Conservation (phyloP, 805 yeast species). For the Wickerhamiella brachini region DNA sequence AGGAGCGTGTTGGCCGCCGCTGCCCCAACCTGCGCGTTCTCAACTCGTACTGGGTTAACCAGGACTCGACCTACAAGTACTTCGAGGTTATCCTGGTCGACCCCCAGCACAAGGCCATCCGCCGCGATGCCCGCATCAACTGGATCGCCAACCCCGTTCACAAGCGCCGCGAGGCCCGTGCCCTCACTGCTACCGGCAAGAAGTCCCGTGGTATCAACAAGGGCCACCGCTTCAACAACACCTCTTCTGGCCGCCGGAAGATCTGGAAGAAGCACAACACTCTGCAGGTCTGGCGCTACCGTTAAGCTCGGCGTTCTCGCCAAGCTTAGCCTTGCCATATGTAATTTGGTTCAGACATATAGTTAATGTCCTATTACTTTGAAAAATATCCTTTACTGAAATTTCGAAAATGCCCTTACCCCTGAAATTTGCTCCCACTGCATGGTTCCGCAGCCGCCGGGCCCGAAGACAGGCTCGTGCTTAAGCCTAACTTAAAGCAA, state of each 20-base stretch:
- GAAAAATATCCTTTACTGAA: background rate
- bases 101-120: constrained; percentile 96
- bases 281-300: constrained; percentile 98
- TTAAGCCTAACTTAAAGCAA: too few relatives aligned
- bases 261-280: constrained; percentile 99
- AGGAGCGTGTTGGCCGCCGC: constrained; percentile 98
- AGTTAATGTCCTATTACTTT: background rate
- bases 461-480: too few relatives aligned
- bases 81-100: constrained; percentile 95
- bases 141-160: constrained; percentile 99
- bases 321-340: background rate
- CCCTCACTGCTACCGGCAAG: constrained; percentile 96
- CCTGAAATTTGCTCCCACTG: background rate
- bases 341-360: background rate
- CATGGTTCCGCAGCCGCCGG: too few relatives aligned
- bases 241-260: constrained; percentile 97
- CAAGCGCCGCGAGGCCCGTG: constrained; percentile 99
- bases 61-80: constrained; percentile 99
- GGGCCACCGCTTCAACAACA: constrained; percentile 98
- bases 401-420: background rate
- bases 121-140: constrained; percentile 98
- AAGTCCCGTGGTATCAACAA: constrained; percentile 99
- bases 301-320: constrained; percentile 37
- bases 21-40: constrained; percentile 98
- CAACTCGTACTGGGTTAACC: constrained; percentile 99